These are phyloP conservation scores for Ascochyta viciae-villosae DNA, from an alignment of 2,329 filamentous ascomycete species.

Conservation along the genomic window DNA sequence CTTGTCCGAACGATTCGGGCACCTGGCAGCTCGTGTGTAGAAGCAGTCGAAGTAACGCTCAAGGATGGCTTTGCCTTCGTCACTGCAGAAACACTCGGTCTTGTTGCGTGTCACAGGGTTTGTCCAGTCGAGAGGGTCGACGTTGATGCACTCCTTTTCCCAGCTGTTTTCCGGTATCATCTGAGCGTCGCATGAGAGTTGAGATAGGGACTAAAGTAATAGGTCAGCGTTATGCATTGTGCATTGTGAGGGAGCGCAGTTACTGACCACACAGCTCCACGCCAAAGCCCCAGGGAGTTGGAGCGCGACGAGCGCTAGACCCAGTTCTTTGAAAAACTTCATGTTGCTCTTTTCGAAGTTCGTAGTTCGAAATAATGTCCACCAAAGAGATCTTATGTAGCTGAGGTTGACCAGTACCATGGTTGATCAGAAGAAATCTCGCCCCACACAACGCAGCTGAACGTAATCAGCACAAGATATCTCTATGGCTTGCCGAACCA, in stretches of 20 bases:
- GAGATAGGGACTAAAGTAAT: not conserved
- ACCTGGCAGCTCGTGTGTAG: not conserved
- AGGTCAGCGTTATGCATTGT: not conserved
- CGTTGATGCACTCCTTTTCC: not conserved
- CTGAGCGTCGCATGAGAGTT: not conserved
- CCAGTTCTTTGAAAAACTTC: not conserved
- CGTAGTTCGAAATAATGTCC: no score
- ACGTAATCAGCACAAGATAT: no score
- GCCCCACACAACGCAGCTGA: no score
- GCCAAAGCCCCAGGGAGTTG: not conserved
- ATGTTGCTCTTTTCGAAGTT: not conserved
- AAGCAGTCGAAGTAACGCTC: not conserved
- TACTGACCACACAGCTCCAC: not conserved
- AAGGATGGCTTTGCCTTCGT: not conserved
- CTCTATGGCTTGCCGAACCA: no score
- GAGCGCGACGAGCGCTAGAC: not conserved
- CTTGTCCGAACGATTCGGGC: not conserved
- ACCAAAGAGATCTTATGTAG: not conserved
- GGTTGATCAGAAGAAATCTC: not conserved
- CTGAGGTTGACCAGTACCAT: not conserved
- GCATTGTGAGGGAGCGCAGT: not conserved
- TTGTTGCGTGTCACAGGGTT: not conserved
- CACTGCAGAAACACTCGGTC: not conserved
- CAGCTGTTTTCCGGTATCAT: not conserved
- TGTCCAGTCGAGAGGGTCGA: not conserved